Evolutionary conservation across 2,329 filamentous ascomycete species (phyloP).

Genomic region (Fusarium sp.): DNA sequence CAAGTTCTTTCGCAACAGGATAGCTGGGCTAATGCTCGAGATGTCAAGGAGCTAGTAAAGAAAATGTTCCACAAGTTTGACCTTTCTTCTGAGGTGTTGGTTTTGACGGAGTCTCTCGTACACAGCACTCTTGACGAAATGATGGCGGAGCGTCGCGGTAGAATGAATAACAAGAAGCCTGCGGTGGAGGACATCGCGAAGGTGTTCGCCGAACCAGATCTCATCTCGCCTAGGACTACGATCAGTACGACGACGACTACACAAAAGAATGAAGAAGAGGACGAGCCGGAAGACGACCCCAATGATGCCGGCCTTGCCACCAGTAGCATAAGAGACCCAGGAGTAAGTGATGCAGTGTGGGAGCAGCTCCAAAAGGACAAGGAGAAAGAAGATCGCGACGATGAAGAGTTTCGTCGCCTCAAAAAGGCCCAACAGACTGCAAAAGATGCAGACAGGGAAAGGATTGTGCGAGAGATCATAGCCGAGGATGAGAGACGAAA

Average conservation of each 20-base stretch:
- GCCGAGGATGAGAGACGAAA: conserved; percentile 57
- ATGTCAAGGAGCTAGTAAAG: conserved; percentile 70
- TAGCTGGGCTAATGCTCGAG: conserved; percentile 75
- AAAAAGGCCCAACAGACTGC: conserved; percentile 49
- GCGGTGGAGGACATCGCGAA: fast-evolving
- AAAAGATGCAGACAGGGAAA: conserved; percentile 53
- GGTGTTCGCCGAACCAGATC: fast-evolving
- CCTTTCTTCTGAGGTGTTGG: conserved; percentile 16
- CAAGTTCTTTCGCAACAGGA: conserved; percentile 57
- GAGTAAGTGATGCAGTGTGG: conserved; percentile 74
- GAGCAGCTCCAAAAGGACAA: conserved; percentile 69
- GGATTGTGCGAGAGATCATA: conserved; percentile 52
- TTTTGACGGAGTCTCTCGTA: conserved; percentile 39
- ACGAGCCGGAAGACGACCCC: conserved; percentile 5
- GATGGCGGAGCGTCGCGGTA: conserved; percentile 26
- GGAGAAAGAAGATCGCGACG: conserved; percentile 54
- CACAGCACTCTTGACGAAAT: conserved; percentile 44
- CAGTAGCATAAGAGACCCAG: conserved; percentile 63
- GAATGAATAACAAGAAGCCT: conserved; percentile 33
- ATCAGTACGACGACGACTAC: neutral
- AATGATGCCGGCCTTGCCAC: neutral
- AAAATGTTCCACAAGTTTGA: conserved; percentile 60
- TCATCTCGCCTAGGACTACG: neutral
- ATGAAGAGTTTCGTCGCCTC: conserved; percentile 56
- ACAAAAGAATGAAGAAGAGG: neutral